Base-by-base conservation (phyloP, 352 stramenopile species). In the Phytophthora megakarya region DNA sequence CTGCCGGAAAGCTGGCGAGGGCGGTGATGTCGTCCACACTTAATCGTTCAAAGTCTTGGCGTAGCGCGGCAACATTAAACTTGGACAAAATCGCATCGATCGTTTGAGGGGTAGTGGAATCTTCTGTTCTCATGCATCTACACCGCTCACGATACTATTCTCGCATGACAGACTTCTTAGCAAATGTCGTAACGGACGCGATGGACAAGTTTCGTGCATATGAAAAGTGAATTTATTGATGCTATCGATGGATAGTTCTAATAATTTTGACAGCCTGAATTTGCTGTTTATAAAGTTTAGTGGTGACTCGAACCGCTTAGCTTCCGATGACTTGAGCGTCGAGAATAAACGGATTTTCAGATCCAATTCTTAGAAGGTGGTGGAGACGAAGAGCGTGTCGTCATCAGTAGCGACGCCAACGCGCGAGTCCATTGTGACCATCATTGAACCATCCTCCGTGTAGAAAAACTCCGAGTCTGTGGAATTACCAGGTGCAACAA, bases 331-430 rank as follows among this genome's bases (percentile, higher is more conserved):
- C 38, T 65, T 65, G 26, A 37, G 23, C 13, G 35, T 63, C 40
- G n/a, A n/a, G n/a, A n/a, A n/a, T 49, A 45, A 52, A 38, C 21
- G 7, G 13, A 35, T n/a, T 60, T 7, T 47, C 12, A 12, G 26
- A 18, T 21, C 7, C 16, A 32, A 37, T 26, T 33, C 33, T 75
- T 78, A 86, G 13, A 83, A 64, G 12, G 58, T 54, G n/a, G 75
- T 77, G 23, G 80, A 78, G 51, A 90, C 65, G 54, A 90, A 90
- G 45, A 90, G 76, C 32, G 65, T 76, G 56, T 84, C 56, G 18
- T 72, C 60, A 28, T 86, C 69, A 37, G 80, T 61, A 8, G 84
- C 80, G 9, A 88, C 38, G 25, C 83, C 81, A 21, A 90, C 47
- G 46, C 78, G 75, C 25, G 78, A 86, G 65, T 79, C 73, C n/a